Base-by-base conservation (phyloP, 129 eudicot genomes). In the Escallonia rubra region DNA sequence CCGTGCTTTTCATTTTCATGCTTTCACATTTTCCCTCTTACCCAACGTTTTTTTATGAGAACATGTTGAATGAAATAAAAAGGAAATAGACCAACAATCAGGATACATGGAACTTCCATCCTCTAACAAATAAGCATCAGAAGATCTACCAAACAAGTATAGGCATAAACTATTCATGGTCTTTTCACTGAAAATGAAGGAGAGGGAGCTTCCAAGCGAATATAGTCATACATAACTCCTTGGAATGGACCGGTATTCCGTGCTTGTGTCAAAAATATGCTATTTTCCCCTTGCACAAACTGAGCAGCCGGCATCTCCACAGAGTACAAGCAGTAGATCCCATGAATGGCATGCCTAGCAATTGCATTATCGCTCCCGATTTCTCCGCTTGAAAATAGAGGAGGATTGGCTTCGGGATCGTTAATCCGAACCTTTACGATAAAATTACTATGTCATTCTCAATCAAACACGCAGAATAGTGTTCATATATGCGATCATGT, bases 291-390 rank as follows among this genome's bases (percentile, higher is more conserved):
- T 47, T 15, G 54, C 41, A 60, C 40, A 2, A 78, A 63, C 45
- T 67, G 53, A 46, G 71, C 47, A 62, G 63, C 70, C 2, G 61
- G 72, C 7, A 78, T 40, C 4, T 72, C 78, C 62, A 78, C 75
- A 48, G 4, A 62, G 47, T 61, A 78, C 60, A 78, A 41, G 78
- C 83, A 78, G 73, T 78, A 73, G 13, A 78, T 47, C 55, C 83
- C 83, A 67, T 64, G 83, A 68, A 78, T 78, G 34, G 71, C 83
- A 62, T 78, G 83, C 70, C 83, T 78, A 5, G 83, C 83, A 44
- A 78, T 72, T 39, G 83, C 83, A 63, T 78, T 78, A 53, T 78
- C 83, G 4, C 7, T 56, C 5, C 83, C 83, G n/a, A 78, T 78
- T 10, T 15, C 75, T 55, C 83, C 83, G 54, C 63, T 78, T 57